A percentile compares a stretch with the other conserved stretches of the same genome.
These are phyloP conservation scores for Penicillium pulvis DNA, from an alignment of 495 filamentous ascomycete species.

Conservation along the genomic window DNA sequence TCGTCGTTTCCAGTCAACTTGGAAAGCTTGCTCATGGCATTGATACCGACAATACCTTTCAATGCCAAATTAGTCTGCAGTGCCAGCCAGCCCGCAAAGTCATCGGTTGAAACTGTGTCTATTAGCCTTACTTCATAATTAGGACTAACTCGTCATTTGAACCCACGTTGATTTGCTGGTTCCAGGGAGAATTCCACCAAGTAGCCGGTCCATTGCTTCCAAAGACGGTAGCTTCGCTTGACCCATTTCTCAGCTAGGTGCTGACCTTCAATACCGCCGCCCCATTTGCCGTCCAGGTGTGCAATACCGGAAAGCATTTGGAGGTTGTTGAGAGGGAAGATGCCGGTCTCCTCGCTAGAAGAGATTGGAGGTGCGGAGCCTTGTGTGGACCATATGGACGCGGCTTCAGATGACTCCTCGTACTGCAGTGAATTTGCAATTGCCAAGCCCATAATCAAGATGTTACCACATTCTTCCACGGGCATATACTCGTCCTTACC, in stretches of 20 bases:
- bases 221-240: constrained; percentile 69
- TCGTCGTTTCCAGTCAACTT: constrained; percentile 64
- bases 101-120: constrained; percentile 73
- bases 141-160: not conserved
- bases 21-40: constrained; percentile 87
- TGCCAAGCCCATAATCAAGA: constrained; percentile 91
- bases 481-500: constrained; percentile 96
- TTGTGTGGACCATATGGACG: constrained; percentile 51
- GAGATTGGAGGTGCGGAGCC: constrained; percentile 24
- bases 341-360: constrained; percentile 23
- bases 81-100: constrained; percentile 92
- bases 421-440: constrained; percentile 80
- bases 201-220: constrained; percentile 93
- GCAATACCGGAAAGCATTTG: constrained; percentile 47
- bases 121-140: not conserved
- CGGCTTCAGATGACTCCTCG: constrained; percentile 56
- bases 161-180: constrained; percentile 76
- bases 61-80: constrained; percentile 92
- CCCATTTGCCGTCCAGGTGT: constrained; percentile 56
- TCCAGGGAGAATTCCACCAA: constrained; percentile 84
- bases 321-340: constrained; percentile 47
- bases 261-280: constrained; percentile 48
- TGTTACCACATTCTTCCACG: constrained; percentile 94
- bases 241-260: constrained; percentile 60
- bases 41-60: constrained; percentile 93